Conservation (phyloP, 2,329 filamentous ascomycete species). For the Nemania sp. region DNA sequence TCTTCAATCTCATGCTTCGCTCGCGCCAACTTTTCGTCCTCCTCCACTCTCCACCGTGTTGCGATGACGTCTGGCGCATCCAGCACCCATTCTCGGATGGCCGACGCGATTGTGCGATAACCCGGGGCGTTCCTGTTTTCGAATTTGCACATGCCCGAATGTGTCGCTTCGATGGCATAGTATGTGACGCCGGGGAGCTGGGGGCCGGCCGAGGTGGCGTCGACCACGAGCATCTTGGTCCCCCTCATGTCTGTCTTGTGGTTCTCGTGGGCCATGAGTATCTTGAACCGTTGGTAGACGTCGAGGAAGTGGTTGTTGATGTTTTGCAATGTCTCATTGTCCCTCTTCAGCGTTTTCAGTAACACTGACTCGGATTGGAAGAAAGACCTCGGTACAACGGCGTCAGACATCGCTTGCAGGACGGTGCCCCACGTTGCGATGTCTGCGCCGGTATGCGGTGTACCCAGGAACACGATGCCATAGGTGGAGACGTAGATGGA, state of each 20-base stretch:
- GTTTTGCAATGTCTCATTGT: constrained; percentile 74
- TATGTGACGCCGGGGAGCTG: constrained; percentile 71
- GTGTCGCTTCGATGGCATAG: constrained; percentile 61
- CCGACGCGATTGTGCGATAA: constrained; percentile 57
- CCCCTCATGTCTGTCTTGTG: constrained; percentile 71
- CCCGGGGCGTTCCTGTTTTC: constrained; percentile 65
- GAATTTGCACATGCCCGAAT: constrained; percentile 49
- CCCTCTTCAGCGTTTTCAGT: constrained; percentile 70
- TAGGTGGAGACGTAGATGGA: constrained; percentile 77
- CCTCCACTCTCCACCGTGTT: constrained; percentile 64
- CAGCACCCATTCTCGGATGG: constrained; percentile 56
- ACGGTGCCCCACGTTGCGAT: constrained; percentile 69
- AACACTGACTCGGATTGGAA: constrained; percentile 71
- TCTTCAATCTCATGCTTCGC: constrained; percentile 52
- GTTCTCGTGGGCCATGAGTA: constrained; percentile 79
- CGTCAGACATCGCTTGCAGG: constrained; percentile 69
- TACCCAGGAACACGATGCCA: constrained; percentile 76
- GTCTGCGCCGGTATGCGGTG: constrained; percentile 73
- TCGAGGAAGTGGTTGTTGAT: constrained; percentile 76
- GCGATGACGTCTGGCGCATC: constrained; percentile 60
- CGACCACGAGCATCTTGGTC: constrained; percentile 67
- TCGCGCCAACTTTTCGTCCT: constrained; percentile 53
- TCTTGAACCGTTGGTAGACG: constrained; percentile 70
- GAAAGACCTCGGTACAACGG: constrained; percentile 66
- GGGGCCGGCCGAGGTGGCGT: constrained; percentile 70